These are phyloP conservation scores for Termitomyces sp. DNA, from an alignment of 768 basidiomycete genomes.

Conservation along the genomic window DNA sequence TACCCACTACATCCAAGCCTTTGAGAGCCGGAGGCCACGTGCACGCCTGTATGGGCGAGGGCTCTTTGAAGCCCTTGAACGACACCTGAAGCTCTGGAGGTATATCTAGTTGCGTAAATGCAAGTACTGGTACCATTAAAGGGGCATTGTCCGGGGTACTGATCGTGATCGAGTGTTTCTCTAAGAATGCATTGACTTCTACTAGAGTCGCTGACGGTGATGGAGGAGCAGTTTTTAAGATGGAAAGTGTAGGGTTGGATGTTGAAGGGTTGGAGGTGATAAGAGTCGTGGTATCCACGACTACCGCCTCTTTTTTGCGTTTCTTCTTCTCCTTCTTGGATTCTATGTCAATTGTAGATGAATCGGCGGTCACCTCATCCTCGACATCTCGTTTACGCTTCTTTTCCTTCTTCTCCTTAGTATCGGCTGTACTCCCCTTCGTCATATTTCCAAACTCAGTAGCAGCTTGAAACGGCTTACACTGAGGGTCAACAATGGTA, in stretches of 20 bases:
- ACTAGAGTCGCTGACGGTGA: slow-evolving; percentile 17
- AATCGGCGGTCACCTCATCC: slow-evolving; percentile 11
- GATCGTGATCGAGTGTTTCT: slow-evolving; percentile 70
- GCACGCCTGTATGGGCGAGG: slow-evolving; percentile 94
- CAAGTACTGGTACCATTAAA: slow-evolving; percentile 57
- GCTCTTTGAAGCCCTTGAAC: slow-evolving; percentile 72
- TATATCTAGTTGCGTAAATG: slow-evolving; percentile 69
- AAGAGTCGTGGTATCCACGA: slow-evolving; percentile 12
- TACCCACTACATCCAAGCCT: slow-evolving; percentile 87
- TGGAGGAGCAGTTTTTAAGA: slow-evolving; percentile 13
- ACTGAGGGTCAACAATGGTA: slow-evolving; percentile 12
- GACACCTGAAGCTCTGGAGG: slow-evolving; percentile 54
- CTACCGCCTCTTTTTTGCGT: slow-evolving; percentile 27
- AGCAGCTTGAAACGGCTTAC: slow-evolving; percentile 14
- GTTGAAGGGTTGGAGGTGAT: slow-evolving; percentile 14
- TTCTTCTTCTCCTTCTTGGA: slow-evolving; percentile 41
- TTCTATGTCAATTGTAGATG: slow-evolving; percentile 11
- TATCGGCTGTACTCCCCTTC: background rate
- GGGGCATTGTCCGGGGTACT: slow-evolving; percentile 41
- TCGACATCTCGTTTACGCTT: slow-evolving; percentile 35
- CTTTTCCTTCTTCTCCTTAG: slow-evolving; percentile 28
- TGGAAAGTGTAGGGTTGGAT: slow-evolving; percentile 3
- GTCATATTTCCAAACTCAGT: background rate
- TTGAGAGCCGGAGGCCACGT: slow-evolving; percentile 87
- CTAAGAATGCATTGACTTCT: slow-evolving; percentile 60